phyloP scores from a whole-genome alignment of 2,329 filamentous ascomycete genomes.

The Camillea tinctor region DNA sequence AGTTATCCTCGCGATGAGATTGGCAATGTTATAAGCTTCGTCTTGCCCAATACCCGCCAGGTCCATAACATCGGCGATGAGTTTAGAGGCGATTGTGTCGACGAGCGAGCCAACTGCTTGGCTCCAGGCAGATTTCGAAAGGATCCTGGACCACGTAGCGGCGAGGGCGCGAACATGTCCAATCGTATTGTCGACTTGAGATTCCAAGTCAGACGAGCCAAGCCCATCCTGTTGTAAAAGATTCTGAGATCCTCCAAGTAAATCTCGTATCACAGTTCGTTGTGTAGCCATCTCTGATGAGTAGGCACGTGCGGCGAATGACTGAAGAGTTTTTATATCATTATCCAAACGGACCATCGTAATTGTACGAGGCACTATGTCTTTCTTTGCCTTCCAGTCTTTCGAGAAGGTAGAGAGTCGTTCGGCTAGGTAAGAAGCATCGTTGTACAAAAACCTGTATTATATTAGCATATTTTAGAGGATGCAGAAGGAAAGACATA shows the following conservation, averaged over 20 bases:
- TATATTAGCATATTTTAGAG: slow-evolving; percentile 6
- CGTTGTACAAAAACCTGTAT: slow-evolving; percentile 65
- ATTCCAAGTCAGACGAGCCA: slow-evolving; percentile 38
- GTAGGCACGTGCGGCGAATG: slow-evolving; percentile 62
- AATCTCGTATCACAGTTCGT: slow-evolving; percentile 59
- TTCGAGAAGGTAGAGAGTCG: slow-evolving; percentile 48
- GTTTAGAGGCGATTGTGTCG: slow-evolving; percentile 58
- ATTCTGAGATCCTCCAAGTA: slow-evolving; percentile 60
- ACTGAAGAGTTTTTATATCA: slow-evolving; percentile 58
- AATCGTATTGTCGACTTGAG: slow-evolving; percentile 51
- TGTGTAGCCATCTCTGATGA: slow-evolving; percentile 59
- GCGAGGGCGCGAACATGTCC: slow-evolving; percentile 54
- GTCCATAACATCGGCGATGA: slow-evolving; percentile 62
- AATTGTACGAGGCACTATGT: slow-evolving; percentile 49
- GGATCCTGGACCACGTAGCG: slow-evolving; percentile 55
- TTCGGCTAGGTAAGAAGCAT: slow-evolving; percentile 63
- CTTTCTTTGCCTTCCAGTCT: slow-evolving; percentile 53
- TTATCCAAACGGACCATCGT: slow-evolving; percentile 58
- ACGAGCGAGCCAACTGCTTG: slow-evolving; percentile 61
- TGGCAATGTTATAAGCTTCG: slow-evolving; percentile 61
- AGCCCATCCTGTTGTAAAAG: slow-evolving; percentile 58
- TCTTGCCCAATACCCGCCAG: slow-evolving; percentile 61
- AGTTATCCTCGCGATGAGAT: slow-evolving; percentile 56
- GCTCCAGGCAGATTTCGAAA: slow-evolving; percentile 60
- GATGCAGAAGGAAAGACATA: slow-evolving; percentile 35